Percentiles rank a stretch among this genome's conserved stretches.
Conservation (phyloP, 2,329 filamentous ascomycete species). For the Colletotrichum sublineola region DNA sequence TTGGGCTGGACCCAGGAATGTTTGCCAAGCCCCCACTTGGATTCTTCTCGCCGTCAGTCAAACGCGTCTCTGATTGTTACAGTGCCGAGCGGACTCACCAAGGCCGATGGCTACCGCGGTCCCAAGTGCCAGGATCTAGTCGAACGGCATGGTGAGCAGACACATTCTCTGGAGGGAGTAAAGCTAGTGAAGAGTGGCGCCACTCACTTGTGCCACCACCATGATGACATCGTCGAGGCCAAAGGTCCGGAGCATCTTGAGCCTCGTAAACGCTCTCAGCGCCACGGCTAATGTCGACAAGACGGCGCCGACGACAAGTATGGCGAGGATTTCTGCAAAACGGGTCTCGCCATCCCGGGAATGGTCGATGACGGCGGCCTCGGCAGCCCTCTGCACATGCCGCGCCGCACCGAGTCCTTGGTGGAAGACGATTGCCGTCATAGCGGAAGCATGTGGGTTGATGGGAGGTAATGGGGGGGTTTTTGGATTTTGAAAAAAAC, state of each 20-base stretch:
- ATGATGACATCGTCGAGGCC: conserved; percentile 47
- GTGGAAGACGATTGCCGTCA: neutral
- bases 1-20: conserved; percentile 43
- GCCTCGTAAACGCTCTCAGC: conserved; percentile 45
- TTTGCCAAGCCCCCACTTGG: conserved; percentile 45
- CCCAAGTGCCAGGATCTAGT: conserved; percentile 42
- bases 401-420: neutral
- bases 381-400: conserved; percentile 4
- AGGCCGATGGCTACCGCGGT: conserved; percentile 46
- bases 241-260: conserved; percentile 44
- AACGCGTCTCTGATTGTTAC: conserved; percentile 12
- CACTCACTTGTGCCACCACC: conserved; percentile 41
- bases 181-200: no score
- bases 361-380: conserved; percentile 38
- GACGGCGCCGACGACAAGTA: conserved; percentile 44
- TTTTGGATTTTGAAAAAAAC: neutral
- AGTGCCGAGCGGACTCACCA: conserved; percentile 40
- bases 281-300: conserved; percentile 44
- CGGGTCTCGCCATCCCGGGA: conserved; percentile 44
- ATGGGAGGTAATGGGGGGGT: neutral
- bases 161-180: neutral
- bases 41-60: conserved; percentile 41
- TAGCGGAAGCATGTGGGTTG: neutral
- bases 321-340: conserved; percentile 43
- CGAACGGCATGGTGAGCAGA: neutral